Conservation (phyloP, 2,329 filamentous ascomycete genomes). For the Endocalyx cinctus region DNA sequence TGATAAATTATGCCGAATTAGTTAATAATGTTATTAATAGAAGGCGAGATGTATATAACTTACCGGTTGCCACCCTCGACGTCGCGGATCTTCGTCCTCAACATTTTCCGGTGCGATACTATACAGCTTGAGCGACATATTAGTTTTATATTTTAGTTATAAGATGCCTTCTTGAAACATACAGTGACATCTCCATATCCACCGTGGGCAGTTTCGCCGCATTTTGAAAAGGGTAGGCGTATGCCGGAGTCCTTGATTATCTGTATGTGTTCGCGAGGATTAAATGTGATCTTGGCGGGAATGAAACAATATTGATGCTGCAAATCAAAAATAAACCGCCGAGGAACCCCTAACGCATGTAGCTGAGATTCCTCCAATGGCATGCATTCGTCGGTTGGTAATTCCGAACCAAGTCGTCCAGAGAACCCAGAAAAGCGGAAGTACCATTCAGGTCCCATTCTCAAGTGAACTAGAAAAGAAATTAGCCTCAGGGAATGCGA, state of each 20-base stretch:
- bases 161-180: neutral
- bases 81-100: neutral
- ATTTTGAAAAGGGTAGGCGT: neutral
- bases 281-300: neutral
- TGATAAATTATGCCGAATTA: neutral
- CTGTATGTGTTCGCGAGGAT: conserved; percentile 1
- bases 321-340: neutral
- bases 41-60: neutral
- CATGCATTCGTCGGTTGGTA: neutral
- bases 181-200: conserved; percentile 3
- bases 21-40: neutral
- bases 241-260: neutral
- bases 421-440: neutral
- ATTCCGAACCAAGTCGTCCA: neutral
- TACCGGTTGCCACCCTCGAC: conserved; percentile 1
- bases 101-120: conserved; percentile 1
- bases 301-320: conserved; percentile 2
- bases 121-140: neutral
- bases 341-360: neutral
- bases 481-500: neutral
- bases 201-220: conserved; percentile 1
- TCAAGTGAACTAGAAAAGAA: conserved; percentile 2
- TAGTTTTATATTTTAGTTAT: neutral
- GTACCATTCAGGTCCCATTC: conserved; percentile 1
- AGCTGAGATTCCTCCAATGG: neutral